Percentiles rank a stretch among this genome's conserved stretches.
Conservation (phyloP, 805 yeast genomes). For the Wickerhamomyces bisporus region DNA sequence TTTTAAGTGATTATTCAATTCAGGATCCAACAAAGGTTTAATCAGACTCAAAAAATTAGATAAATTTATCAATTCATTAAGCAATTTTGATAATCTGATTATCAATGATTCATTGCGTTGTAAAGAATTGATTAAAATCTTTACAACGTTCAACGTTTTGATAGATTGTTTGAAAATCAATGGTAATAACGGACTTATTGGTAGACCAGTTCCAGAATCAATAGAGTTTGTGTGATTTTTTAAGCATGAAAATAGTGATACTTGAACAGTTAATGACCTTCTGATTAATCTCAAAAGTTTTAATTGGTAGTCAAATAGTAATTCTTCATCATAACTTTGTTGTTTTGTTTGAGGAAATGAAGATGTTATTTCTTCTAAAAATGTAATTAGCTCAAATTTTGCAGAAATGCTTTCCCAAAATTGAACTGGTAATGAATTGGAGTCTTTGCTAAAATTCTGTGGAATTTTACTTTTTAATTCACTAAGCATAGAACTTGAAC, state of each 20-base stretch:
- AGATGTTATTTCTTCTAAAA: slow-evolving; percentile 29
- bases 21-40: slow-evolving; percentile 24
- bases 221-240: slow-evolving; percentile 21
- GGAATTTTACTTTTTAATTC: neutral
- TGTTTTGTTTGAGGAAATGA: slow-evolving; percentile 3
- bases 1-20: slow-evolving; percentile 20
- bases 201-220: slow-evolving; percentile 8
- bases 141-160: slow-evolving; percentile 22
- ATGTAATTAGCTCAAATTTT: slow-evolving; percentile 33
- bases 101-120: slow-evolving; percentile 21
- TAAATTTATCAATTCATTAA: slow-evolving; percentile 23
- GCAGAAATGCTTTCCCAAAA: slow-evolving; percentile 28
- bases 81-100: slow-evolving; percentile 16
- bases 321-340: slow-evolving; percentile 23
- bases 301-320: slow-evolving; percentile 32
- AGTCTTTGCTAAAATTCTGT: neutral
- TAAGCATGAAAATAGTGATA: slow-evolving; percentile 6
- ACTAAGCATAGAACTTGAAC: neutral
- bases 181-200: slow-evolving; percentile 25
- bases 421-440: slow-evolving; percentile 9
- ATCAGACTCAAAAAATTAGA: slow-evolving; percentile 22
- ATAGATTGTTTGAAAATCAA: slow-evolving; percentile 24
- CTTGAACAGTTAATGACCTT: slow-evolving; percentile 16
- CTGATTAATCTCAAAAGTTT: slow-evolving; percentile 35
- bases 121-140: slow-evolving; percentile 25